Conservation (phyloP, 2,329 filamentous ascomycete genomes). For the Curvularia eragrostidis region DNA sequence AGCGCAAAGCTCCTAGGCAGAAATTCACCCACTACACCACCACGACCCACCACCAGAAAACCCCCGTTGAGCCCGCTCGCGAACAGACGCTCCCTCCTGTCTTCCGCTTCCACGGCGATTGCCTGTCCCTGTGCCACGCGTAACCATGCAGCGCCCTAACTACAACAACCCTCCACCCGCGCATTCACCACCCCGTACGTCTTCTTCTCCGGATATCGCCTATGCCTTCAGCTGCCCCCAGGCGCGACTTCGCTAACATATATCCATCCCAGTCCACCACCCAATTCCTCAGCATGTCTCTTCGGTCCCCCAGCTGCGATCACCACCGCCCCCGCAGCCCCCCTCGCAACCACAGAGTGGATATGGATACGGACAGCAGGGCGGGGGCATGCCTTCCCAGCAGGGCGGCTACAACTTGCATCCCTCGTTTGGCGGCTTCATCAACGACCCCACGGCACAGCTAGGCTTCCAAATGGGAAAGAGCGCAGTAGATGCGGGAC, state of each 20-base stretch:
- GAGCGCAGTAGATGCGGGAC: conserved; percentile 86
- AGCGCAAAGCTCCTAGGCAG: conserved; percentile 17
- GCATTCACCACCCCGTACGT: conserved; percentile 78
- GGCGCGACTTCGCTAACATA: background rate
- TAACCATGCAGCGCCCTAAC: conserved; percentile 81
- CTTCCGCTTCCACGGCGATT: background rate
- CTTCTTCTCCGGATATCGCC: background rate
- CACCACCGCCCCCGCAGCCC: conserved; percentile 80
- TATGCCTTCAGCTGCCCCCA: no score
- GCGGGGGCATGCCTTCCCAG: conserved; percentile 50
- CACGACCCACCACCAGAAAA: conserved; percentile 2
- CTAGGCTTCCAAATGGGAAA: conserved; percentile 94
- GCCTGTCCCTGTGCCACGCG: background rate
- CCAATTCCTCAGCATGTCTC: conserved; percentile 98
- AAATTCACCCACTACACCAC: conserved; percentile 16
- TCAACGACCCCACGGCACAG: conserved; percentile 93
- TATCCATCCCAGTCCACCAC: conserved; percentile 66
- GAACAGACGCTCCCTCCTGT: no score
- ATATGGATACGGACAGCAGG: conserved; percentile 77
- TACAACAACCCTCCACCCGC: conserved; percentile 75
- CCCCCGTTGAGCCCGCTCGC: background rate
- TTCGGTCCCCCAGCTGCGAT: conserved; percentile 94
- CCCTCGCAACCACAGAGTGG: conserved; percentile 71
- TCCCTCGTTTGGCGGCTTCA: conserved; percentile 84
- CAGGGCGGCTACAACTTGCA: conserved; percentile 50